Evolutionary conservation across 1,284 basidiomycete species (phyloP), one percentile per base, ranked within the genome.

Genomic region (Stygiomarasmius scandens): DNA sequence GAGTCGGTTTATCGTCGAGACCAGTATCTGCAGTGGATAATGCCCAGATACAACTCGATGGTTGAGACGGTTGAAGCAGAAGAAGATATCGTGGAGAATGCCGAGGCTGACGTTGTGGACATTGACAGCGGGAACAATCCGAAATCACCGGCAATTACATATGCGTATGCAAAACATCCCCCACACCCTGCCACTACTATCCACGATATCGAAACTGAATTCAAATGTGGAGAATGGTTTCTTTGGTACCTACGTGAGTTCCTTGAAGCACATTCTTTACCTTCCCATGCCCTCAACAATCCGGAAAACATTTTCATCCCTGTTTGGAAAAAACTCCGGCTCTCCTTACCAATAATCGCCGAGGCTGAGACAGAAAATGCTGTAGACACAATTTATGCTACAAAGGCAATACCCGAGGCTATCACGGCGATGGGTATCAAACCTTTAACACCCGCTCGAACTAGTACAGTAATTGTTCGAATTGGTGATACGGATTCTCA

Each of bases 201-300:
- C 20, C n/a, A 47, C 24, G n/a, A 32, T 19, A 22, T 53, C 23
- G 34, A 25, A 19, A 25, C 4, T 12, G 41, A 53, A 8, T 49
- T 29, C 34, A 23, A 49, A 16, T 32, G 24, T 19, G 20, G 24
- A 23, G 32, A 55, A 41, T 23, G 34, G 29, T 48, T 55, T 36
- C 16, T 48, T 14, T 55, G 45, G 45, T 48, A 55, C 29, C 20
- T 55, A 19, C 44, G 19, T 38, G 20, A n/a, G 34, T 48, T 55
- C 36, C 44, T 49, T 20, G 29, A 36, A 36, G 16, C 8, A n/a
- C 44, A 38, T 14, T 19, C n/a, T 12, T 14, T 38, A 14, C 22
- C 22, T 11, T 27, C 29, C 14, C 38, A 24, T 34, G 16, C 36
- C n/a, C 36, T 51, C 14, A 19, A 22, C 14, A 25, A 20, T 47